Evolutionary conservation across 2,329 filamentous ascomycete species (phyloP), one percentile per base, ranked within the genome.

Genomic region (Xylariaceae sp.): DNA sequence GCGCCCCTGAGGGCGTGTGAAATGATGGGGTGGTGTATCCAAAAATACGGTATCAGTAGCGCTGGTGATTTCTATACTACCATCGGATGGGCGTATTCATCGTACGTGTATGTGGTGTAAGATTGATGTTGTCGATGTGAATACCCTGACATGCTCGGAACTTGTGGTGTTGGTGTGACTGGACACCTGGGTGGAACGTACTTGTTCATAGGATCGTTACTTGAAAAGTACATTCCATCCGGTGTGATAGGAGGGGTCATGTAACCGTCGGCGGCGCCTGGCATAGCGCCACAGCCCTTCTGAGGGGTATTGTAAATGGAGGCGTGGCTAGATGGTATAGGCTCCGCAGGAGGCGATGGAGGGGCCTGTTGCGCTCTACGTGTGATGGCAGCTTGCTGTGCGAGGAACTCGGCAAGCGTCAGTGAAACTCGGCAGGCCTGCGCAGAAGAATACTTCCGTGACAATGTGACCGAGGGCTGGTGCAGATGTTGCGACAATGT

Each of bases 171-270:
- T 11, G 82, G 82, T 2, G 82, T 86, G 39, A 84, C 78, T 0
- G 82, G 82, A 59, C 81, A 83, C 47, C 81, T 73, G 18, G 77
- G 75, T 15, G 77, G 74, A 30, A 75, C 64, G 44, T 80, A 77
- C 62, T 77, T 77, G 44, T 68, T 66, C 60, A 70, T 67, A 7
- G 64, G 65, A 35, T 67, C 68, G 42, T 71, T 68, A 43, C 70
- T 69, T 30, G 68, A 72, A 46, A 83, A 83, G 58, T 73, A 75
- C 45, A 79, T 75, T 7, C 82, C 81, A 54, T 92, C 89, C 5
- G 89, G 89, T 0, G 89, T 94, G 65, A 94, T 92, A 1, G 89
- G 89, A 22, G 89, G 89, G 14, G 89, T 94, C 58, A 91, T 80
- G 69, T 90, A 90, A 50, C 89, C 89, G 58, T 89, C 80, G 35